Evolutionary conservation across 2,329 filamentous ascomycete genomes (phyloP).

Genomic region (Drechslera avenae): DNA sequence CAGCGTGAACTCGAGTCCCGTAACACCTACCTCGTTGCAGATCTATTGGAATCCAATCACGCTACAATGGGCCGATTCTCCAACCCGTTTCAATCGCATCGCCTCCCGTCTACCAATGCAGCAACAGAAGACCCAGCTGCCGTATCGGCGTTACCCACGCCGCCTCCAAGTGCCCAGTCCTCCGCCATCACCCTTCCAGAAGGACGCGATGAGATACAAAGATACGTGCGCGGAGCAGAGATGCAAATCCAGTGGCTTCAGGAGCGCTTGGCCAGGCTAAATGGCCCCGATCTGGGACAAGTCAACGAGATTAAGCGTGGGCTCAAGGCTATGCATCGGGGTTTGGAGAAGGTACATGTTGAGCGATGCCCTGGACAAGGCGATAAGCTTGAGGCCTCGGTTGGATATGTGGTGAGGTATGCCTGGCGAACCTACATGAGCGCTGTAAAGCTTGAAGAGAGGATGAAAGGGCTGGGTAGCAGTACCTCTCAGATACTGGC

Average conservation of each 20-base stretch:
- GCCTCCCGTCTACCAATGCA: not conserved
- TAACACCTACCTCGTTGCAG: not conserved
- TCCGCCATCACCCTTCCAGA: not conserved
- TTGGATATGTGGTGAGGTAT: slow-evolving; percentile 20
- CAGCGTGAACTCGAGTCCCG: not conserved
- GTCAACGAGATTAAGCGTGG: slow-evolving; percentile 29
- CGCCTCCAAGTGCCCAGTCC: not conserved
- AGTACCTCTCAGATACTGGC: not conserved
- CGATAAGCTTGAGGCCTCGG: slow-evolving; percentile 10
- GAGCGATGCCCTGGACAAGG: slow-evolving; percentile 14
- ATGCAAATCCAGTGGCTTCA: slow-evolving; percentile 23
- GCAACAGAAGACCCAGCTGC: not conserved
- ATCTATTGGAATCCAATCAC: not conserved
- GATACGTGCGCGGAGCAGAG: slow-evolving; percentile 1
- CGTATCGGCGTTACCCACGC: not conserved
- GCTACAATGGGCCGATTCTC: not conserved
- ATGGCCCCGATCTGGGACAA: slow-evolving; percentile 16
- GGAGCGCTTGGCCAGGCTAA: slow-evolving; percentile 15
- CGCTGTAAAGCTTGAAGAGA: slow-evolving; percentile 26
- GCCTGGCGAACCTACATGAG: slow-evolving; percentile 29
- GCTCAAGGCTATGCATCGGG: slow-evolving; percentile 25
- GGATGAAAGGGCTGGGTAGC: slow-evolving; percentile 5
- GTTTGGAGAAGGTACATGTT: slow-evolving; percentile 29
- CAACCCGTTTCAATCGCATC: not conserved
- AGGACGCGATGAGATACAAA: slow-evolving; percentile 4